Base-by-base conservation (phyloP, 1,284 basidiomycete species). In the Salmacisia buchloeana region DNA sequence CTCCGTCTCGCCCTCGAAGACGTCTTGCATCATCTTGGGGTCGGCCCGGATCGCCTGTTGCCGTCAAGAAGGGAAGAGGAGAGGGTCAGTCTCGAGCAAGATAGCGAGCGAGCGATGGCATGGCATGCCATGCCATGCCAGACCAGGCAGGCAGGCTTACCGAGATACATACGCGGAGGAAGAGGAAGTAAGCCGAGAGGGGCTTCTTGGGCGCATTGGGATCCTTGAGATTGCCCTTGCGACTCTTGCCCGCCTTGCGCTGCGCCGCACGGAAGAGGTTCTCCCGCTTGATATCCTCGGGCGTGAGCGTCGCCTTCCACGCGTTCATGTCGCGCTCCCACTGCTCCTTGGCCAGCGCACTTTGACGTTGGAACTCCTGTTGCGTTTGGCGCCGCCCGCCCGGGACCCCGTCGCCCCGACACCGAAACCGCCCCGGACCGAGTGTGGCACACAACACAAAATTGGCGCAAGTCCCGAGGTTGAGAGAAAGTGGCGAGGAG, bases 121-220 rank as follows among this genome's bases (percentile, higher is more conserved):
- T 10, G 18, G 18, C 9, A 38, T 18, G 36, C 36, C 9, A 38
- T n/a, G n/a, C n/a, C n/a, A n/a, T n/a, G n/a, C n/a, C 31, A 54
- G 4, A 6, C 49, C 27, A 60, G 31, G 31, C 5, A 45, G n/a
- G n/a, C 15, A 43, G 12, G n/a, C 13, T 31, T 12, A 5, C 27
- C 33, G 15, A 7, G 58, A 15, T 85, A 73, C 94, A 93, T 57
- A 88, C 86, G 80, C 93, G 91, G 68, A 96, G 81, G 83, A 94
- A 97, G 86, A 94, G 89, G 74, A 96, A 96, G 80, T 96, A 97
- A 2, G 93, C 92, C 73, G 87, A 89, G 33, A 96, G 85, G 2
- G 93, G 93, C 81, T 94, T 94, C 86, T 94, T 94, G 9, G 93
- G 93, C 21, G 92, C 93, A 77, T 96, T 94, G 31, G 92, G 92